Conservation (phyloP, 768 basidiomycete genomes). For the Albatrellus ellisii region DNA sequence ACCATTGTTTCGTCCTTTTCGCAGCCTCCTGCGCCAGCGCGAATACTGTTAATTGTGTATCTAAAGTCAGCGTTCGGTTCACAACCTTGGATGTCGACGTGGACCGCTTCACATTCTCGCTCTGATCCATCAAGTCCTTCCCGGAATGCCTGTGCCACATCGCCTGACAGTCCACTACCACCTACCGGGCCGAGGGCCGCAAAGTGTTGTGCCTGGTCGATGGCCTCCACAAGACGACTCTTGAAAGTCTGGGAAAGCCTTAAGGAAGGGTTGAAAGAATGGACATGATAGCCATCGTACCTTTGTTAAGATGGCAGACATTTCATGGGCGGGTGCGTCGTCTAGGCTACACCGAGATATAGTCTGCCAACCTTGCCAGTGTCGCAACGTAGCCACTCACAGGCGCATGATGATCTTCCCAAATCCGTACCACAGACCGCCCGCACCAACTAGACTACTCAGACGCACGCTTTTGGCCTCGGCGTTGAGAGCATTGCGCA, state of each 20-base stretch:
- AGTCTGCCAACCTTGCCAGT: not conserved
- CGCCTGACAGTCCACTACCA: constrained; percentile 36
- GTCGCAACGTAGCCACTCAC: constrained; percentile 27
- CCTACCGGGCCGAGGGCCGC: constrained; percentile 51
- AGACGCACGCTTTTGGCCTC: constrained; percentile 79
- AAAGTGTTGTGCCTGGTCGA: constrained; percentile 86
- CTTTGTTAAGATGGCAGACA: constrained; percentile 61
- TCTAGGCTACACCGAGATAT: constrained; percentile 39
- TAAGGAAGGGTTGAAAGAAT: constrained; percentile 7
- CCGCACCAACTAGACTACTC: constrained; percentile 72
- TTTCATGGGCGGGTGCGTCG: constrained; percentile 57
- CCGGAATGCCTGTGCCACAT: constrained; percentile 61
- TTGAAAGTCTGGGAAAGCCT: constrained; percentile 49
- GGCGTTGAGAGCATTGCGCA: constrained; percentile 79
- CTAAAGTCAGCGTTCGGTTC: constrained; percentile 3
- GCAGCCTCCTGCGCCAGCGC: constrained; percentile 73
- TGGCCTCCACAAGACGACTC: constrained; percentile 60
- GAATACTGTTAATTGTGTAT: constrained; percentile 47
- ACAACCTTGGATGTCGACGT: not conserved
- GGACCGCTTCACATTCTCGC: constrained; percentile 66
- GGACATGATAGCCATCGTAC: constrained; percentile 22
- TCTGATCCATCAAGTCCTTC: constrained; percentile 92
- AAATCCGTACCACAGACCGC: constrained; percentile 87
- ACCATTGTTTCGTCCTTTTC: constrained; percentile 70
- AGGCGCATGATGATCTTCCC: constrained; percentile 78